Evolutionary conservation across 2,329 filamentous ascomycete species (phyloP).

Genomic region (Colletotrichum aenigma): DNA sequence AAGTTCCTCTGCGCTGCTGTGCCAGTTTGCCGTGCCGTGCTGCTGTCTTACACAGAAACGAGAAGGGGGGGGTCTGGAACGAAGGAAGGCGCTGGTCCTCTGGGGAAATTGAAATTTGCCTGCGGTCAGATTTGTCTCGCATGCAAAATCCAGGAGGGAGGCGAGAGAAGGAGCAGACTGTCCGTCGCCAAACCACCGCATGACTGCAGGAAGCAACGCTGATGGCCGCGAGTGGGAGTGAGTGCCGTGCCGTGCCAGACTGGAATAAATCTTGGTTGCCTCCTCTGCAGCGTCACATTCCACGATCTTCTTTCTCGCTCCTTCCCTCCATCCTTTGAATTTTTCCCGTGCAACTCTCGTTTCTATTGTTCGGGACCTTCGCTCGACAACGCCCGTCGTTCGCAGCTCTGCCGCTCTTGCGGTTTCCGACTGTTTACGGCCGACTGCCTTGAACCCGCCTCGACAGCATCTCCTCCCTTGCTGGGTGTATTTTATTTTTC

Average conservation of each 20-base stretch:
- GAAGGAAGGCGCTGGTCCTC: background rate
- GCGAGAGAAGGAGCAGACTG: constrained; percentile 17
- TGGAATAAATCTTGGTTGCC: constrained; percentile 10
- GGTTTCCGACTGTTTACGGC: background rate
- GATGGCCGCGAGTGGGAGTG: background rate
- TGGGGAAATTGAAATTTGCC: constrained; percentile 14
- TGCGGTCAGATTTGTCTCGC: background rate
- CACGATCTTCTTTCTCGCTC: background rate
- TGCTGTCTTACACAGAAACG: constrained; percentile 10
- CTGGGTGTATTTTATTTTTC: background rate
- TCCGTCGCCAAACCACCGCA: background rate
- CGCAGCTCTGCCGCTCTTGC: background rate
- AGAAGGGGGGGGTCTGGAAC: background rate
- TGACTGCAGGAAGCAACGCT: background rate
- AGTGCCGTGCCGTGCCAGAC: background rate
- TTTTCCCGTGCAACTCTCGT: background rate
- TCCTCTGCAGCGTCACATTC: background rate
- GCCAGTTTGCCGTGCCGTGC: background rate
- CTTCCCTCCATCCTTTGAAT: background rate
- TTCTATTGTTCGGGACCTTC: background rate
- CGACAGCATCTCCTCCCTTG: background rate
- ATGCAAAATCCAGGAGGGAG: constrained; percentile 20
- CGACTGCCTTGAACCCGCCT: background rate
- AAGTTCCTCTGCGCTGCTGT: background rate
- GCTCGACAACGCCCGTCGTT: background rate